These are phyloP conservation scores for Ormosia semicastrata DNA, from an alignment of 306 rosid genomes.

Conservation along the genomic window DNA sequence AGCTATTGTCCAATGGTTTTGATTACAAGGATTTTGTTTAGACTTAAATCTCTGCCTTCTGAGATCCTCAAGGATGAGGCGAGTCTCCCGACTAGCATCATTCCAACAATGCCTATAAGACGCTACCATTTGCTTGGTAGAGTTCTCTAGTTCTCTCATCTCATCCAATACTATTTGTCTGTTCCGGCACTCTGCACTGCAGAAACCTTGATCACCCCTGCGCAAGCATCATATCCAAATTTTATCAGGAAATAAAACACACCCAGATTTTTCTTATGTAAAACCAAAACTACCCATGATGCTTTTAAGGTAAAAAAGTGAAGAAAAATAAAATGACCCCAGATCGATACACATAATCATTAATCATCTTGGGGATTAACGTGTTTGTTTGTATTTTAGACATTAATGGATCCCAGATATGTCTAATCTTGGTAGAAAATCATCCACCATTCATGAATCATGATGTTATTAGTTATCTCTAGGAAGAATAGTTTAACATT, in stretches of 20 bases:
- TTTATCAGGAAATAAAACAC: neutral
- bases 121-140: slow-evolving; percentile 26
- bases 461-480: neutral
- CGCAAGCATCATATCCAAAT: neutral
- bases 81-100: slow-evolving; percentile 35
- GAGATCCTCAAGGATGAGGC: slow-evolving; percentile 38
- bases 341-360: neutral
- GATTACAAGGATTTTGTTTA: slow-evolving; percentile 7
- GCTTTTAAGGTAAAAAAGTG: neutral
- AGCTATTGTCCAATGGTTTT: slow-evolving; percentile 14
- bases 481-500: neutral
- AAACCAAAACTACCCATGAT: neutral
- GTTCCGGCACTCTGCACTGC: slow-evolving; percentile 43
- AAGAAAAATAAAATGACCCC: neutral
- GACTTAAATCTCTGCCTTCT: slow-evolving; percentile 40
- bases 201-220: slow-evolving; percentile 55
- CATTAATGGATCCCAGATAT: neutral
- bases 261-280: neutral
- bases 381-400: neutral
- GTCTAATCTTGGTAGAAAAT: neutral
- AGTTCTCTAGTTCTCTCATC: slow-evolving; percentile 32
- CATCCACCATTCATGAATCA: neutral
- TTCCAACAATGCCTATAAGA: slow-evolving; percentile 28
- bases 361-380: neutral
- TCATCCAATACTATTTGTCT: slow-evolving; percentile 51